These are phyloP conservation scores for Tetraselmis striata DNA, from an alignment of 139 green algal species.

Conservation along the genomic window DNA sequence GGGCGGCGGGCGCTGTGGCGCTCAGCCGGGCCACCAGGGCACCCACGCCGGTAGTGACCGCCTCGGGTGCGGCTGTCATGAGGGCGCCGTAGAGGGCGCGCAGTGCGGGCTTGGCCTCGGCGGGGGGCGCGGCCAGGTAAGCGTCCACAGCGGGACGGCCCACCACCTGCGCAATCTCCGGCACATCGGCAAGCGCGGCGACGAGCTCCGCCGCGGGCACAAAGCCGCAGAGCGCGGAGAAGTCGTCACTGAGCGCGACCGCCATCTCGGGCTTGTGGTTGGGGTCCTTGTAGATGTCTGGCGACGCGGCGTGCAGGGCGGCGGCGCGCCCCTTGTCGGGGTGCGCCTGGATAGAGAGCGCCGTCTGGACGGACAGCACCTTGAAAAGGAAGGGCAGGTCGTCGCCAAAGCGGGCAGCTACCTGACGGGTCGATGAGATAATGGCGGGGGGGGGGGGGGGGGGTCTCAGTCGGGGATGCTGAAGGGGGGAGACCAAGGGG, in stretches of 20 bases:
- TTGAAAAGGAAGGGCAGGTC: conserved; percentile 95
- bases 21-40: conserved; percentile 47
- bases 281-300: conserved; percentile 87
- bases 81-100: conserved; percentile 69
- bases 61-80: conserved; percentile 60
- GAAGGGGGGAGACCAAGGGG: neutral
- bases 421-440: neutral
- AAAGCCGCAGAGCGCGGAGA: conserved; percentile 93
- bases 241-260: conserved; percentile 74
- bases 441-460: too few relatives aligned
- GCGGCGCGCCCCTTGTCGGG: conserved; percentile 93
- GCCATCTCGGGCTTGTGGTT: conserved; percentile 99
- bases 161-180: conserved; percentile 45
- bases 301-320: conserved; percentile 67
- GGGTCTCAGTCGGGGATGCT: neutral
- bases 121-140: neutral
- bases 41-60: conserved; percentile 31
- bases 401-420: conserved; percentile 52
- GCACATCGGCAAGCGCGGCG: conserved; percentile 30
- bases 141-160: conserved; percentile 13
- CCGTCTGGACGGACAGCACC: conserved; percentile 89
- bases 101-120: conserved; percentile 26
- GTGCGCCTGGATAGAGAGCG: conserved; percentile 96
- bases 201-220: conserved; percentile 45
- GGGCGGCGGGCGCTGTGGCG: conserved; percentile 1